Evolutionary conservation across 768 basidiomycete genomes (phyloP), one percentile per base, ranked within the genome.

Genomic region (Boletus fagicola): DNA sequence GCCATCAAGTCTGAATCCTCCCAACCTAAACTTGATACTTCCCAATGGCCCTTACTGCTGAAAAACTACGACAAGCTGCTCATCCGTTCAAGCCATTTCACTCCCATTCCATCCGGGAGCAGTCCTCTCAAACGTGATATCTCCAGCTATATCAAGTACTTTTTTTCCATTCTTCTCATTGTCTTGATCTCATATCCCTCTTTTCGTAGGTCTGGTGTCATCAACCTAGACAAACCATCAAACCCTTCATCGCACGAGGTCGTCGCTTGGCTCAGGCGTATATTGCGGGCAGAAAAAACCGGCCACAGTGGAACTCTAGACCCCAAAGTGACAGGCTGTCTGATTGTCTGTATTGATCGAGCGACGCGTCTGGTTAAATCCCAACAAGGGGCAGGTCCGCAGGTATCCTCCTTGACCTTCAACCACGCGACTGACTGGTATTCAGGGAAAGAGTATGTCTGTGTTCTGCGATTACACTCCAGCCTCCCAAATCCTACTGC

Each of bases 171-270:
- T 22, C 22, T 50, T 42, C 11, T 57, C n/a, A 18, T 16, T 13
- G 13, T 39, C 54, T 33, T 24, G 39, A 45, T 42, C 56, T 52
- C 28, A 60, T 38, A 24, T n/a, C 33, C 55, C 22, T 10, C 26
- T 49, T 48, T 60, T 56, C 12, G n/a, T 62, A 96, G 94, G 79
- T 93, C 95, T 64, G 97, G 97, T 65, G 92, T 98, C 52, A 99
- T 99, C 73, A 99, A 99, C 77, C 81, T 99, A 63, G 97, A 99
- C 83, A 99, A 99, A 71, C 97, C 97, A 24, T 98, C 96, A 33
- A 99, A 98, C 76, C 96, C 96, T 4, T 97, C 95, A 18, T 96
- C 95, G 5, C 97, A 99, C 74, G 97, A 99, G 80, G 97, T 99
- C 53, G 97, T 99, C 63, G 97, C 97, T 16, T 99, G 97, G 97